Conservation (phyloP, 83 land plant species). For the Picea abies region DNA sequence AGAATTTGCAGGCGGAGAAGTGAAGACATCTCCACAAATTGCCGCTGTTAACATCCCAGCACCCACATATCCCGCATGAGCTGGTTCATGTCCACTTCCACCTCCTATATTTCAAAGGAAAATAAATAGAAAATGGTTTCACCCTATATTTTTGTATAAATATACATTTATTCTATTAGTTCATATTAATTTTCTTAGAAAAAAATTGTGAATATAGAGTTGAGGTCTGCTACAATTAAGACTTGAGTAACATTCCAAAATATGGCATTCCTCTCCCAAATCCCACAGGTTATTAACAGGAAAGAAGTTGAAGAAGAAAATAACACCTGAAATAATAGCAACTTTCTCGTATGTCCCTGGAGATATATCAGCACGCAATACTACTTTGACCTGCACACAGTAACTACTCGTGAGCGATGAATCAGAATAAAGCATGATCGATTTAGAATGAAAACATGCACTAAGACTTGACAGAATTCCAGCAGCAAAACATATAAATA, state of each 20-base stretch:
- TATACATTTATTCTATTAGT: not conserved
- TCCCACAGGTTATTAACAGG: not conserved
- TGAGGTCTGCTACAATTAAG: no score
- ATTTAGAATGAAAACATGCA: not conserved
- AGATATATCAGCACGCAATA: constrained; percentile 86
- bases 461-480: not conserved
- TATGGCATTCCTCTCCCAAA: no score
- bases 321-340: constrained; percentile 89
- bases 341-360: constrained; percentile 75
- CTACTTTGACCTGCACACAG: constrained; percentile 79
- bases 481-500: not conserved
- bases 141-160: not conserved
- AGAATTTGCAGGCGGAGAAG: constrained; percentile 90
- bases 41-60: constrained; percentile 98
- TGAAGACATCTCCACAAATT: constrained; percentile 94
- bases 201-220: no score
- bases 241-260: no score
- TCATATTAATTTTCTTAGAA: not conserved
- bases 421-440: not conserved
- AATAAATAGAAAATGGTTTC: not conserved
- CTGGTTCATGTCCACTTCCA: constrained; percentile 99
- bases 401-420: not conserved
- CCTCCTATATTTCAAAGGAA: constrained; percentile 66
- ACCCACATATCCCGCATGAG: constrained; percentile 99
- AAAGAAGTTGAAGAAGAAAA: not conserved